These are phyloP conservation scores for Lecanicillium sp. DNA, from an alignment of 2,329 filamentous ascomycete species.

Conservation along the genomic window DNA sequence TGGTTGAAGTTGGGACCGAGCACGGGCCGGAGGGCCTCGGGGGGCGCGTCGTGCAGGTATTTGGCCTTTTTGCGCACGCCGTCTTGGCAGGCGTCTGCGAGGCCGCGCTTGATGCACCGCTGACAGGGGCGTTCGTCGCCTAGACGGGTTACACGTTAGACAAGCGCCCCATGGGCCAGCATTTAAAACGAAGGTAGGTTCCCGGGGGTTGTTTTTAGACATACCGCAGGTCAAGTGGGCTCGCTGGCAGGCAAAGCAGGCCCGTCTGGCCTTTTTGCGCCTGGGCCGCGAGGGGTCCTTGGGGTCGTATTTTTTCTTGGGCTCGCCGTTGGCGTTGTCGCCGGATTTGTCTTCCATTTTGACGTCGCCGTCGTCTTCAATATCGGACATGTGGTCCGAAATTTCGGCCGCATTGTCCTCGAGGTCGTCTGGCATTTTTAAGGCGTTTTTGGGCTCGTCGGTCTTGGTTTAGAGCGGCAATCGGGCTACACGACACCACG, in stretches of 20 bases:
- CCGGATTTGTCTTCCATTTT: constrained; percentile 37
- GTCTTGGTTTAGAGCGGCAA: constrained; percentile 3
- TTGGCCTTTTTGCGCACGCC: constrained; percentile 98
- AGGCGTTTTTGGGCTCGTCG: no score
- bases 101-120: constrained; percentile 86
- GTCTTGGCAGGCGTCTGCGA: constrained; percentile 89
- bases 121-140: constrained; percentile 93
- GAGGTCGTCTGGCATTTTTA: constrained; percentile 51
- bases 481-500: constrained; percentile 1
- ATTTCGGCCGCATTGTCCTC: constrained; percentile 48
- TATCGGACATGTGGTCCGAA: constrained; percentile 55
- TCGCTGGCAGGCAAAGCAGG: constrained; percentile 94
- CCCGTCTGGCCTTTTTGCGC: constrained; percentile 91
- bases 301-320: constrained; percentile 66
- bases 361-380: constrained; percentile 51
- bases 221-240: constrained; percentile 97
- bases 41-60: constrained; percentile 92
- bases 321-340: constrained; percentile 46
- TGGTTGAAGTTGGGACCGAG: constrained; percentile 66
- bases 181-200: neutral
- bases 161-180: no score
- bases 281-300: constrained; percentile 88
- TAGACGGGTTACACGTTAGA: constrained; percentile 37
- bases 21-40: constrained; percentile 83
- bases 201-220: constrained; percentile 32